Conservation (phyloP, 305 asterid species). For the Fraxinus sp. region DNA sequence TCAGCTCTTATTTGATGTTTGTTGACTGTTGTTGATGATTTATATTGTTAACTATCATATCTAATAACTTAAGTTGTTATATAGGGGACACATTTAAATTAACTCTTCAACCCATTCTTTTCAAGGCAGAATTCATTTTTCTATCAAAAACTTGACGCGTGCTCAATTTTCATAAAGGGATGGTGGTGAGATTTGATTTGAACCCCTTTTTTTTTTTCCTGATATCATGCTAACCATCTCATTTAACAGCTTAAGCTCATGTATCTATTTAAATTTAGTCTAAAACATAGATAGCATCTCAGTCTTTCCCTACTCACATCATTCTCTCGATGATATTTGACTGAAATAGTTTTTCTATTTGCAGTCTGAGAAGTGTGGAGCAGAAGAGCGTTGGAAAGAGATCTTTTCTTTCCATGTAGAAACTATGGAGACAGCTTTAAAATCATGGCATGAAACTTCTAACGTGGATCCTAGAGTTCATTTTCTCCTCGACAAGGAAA, state of each 20-base stretch:
- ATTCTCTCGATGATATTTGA: not conserved
- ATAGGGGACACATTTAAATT: not conserved
- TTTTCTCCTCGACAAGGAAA: slow-evolving; percentile 76
- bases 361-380: slow-evolving; percentile 64
- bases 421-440: slow-evolving; percentile 76
- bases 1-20: not conserved
- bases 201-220: too few species aligned
- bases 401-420: slow-evolving; percentile 77
- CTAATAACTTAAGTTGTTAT: not conserved
- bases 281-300: not conserved
- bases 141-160: not conserved
- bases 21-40: not conserved
- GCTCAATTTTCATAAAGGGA: not conserved
- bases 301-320: not conserved
- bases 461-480: slow-evolving; percentile 76
- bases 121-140: not conserved
- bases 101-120: not conserved
- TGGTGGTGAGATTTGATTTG: not conserved
- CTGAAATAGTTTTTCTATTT: slow-evolving; percentile 17
- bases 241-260: not conserved
- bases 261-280: not conserved
- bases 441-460: slow-evolving; percentile 85
- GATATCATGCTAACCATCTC: not conserved
- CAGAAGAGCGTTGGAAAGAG: slow-evolving; percentile 48
- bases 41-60: not conserved